Evolutionary conservation across 306 rosid species (phyloP).

Genomic region (Cyamopsis tetragonoloba): DNA sequence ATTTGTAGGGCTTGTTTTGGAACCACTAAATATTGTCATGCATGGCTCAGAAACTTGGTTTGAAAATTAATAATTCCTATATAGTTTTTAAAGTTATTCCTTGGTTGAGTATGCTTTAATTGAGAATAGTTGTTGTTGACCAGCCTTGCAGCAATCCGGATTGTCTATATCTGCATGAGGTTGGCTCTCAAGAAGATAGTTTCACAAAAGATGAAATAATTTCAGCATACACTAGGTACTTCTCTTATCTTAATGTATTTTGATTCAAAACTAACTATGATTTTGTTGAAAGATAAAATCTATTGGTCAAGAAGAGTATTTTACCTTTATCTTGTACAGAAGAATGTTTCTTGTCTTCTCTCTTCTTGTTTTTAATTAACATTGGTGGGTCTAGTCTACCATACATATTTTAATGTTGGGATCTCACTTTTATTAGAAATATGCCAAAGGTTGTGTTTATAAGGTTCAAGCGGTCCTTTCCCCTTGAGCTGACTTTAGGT

Average conservation of each 20-base stretch:
- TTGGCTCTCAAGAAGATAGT: conserved; percentile 90
- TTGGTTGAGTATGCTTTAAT: conserved; percentile 5
- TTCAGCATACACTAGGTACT: conserved; percentile 84
- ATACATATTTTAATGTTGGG: background rate
- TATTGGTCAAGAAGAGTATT: background rate
- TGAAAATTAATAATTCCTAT: conserved; percentile 24
- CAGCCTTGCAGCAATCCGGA: conserved; percentile 99
- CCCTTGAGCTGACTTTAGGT: too few relatives aligned
- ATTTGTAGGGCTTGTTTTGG: conserved; percentile 93
- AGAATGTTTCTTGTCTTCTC: conserved; percentile 1
- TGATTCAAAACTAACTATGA: background rate
- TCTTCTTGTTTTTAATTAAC: background rate
- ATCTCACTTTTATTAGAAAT: too few relatives aligned
- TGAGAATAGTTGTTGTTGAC: conserved; percentile 22
- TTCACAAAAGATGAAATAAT: conserved; percentile 96
- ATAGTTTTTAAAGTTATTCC: background rate
- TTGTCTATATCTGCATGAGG: conserved; percentile 89
- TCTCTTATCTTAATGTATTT: background rate
- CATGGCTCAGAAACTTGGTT: conserved; percentile 96
- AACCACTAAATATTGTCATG: conserved; percentile 97
- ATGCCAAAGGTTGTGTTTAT: too few relatives aligned
- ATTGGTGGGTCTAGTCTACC: background rate
- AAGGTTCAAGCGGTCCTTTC: too few relatives aligned
- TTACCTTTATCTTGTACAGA: background rate
- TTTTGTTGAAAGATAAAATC: conserved; percentile 10